Evolutionary conservation across 169 alveolate species (phyloP), one percentile per base, ranked within the genome.

Genomic region (Eimeria brunetti): DNA sequence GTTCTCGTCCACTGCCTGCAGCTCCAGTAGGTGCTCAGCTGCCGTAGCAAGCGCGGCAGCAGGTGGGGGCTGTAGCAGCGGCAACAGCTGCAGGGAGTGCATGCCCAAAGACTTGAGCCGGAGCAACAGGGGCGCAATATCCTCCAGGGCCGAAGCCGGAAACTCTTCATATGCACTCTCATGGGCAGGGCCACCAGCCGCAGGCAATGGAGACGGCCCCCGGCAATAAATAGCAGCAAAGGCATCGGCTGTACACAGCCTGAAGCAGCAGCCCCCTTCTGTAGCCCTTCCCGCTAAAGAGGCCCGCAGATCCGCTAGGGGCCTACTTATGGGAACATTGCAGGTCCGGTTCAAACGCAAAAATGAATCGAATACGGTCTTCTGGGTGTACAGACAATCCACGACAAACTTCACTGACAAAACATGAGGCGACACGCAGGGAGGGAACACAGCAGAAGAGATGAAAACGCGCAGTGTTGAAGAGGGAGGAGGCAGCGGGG

Each of bases 51-150:
- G 41, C 33, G 75, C 75, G 30, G 90, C 53, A 83, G 90, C 51
- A 36, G 90, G 90, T 58, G 90, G 90, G 62, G 90, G 90, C 76
- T 83, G 90, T 53, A 83, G 75, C 90, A 56, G 51, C 75, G 90
- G 90, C 90, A 83, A 33, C 76, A 58, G 90, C 75, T 83, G 90
- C 90, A 56, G 90, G 14, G 90, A 51, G 56, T 83, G 90, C 46
- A 49, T 30, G 67, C 90, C 90, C 75, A 83, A 38, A 76, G 76
- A 75, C 90, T 83, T 83, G 38, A 83, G 90, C 90, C 67, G 90
- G 30, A 83, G 76, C 53, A 83, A 75, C 56, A 83, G 56, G 38
- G 90, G 90, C n/a, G 90, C 90, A 38, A 83, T 83, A 33, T 83
- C 90, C n/a, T 83, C 90, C 76, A 83, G 36, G 76, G 58, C 56